These are phyloP conservation scores for Phallus indusiatus DNA, from an alignment of 768 basidiomycete genomes.

Conservation along the genomic window DNA sequence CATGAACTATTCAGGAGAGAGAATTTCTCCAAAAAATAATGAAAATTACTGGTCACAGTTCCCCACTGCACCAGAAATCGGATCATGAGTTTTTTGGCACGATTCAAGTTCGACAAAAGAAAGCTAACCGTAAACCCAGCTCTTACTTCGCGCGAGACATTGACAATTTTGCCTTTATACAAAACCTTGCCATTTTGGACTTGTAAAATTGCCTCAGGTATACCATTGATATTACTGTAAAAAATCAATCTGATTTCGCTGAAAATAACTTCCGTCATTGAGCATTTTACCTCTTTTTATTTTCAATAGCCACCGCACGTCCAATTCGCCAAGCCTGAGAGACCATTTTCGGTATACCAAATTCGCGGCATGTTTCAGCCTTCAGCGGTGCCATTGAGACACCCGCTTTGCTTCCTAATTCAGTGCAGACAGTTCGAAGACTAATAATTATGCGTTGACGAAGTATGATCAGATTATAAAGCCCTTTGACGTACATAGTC, in stretches of 20 bases:
- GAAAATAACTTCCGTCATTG: neutral
- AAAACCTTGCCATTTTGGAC: slow-evolving; percentile 31
- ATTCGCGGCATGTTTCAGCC: slow-evolving; percentile 17
- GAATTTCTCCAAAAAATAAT: neutral
- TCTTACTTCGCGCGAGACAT: slow-evolving; percentile 35
- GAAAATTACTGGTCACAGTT: slow-evolving; percentile 16
- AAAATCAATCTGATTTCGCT: neutral
- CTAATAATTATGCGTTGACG: neutral
- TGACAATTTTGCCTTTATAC: slow-evolving; percentile 53
- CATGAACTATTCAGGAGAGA: neutral
- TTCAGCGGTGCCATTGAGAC: slow-evolving; percentile 20
- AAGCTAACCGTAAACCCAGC: slow-evolving; percentile 18
- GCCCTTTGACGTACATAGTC: neutral
- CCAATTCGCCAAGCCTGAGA: slow-evolving; percentile 59
- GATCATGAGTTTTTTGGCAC: neutral
- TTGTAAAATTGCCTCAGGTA: slow-evolving; percentile 22
- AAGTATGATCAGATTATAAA: neutral
- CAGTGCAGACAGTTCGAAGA: slow-evolving; percentile 12
- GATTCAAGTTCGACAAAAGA: neutral
- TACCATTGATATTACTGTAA: slow-evolving; percentile 29
- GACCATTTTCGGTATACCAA: slow-evolving; percentile 35
- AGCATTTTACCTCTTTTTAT: slow-evolving; percentile 24
- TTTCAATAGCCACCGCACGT: slow-evolving; percentile 42
- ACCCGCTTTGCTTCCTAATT: slow-evolving; percentile 22
- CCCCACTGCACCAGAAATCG: slow-evolving; percentile 23